Percentiles rank a stretch among this genome's conserved stretches.
These are phyloP conservation scores for Penicillium janthinellum DNA, from an alignment of 2,329 filamentous ascomycete genomes.

Conservation along the genomic window DNA sequence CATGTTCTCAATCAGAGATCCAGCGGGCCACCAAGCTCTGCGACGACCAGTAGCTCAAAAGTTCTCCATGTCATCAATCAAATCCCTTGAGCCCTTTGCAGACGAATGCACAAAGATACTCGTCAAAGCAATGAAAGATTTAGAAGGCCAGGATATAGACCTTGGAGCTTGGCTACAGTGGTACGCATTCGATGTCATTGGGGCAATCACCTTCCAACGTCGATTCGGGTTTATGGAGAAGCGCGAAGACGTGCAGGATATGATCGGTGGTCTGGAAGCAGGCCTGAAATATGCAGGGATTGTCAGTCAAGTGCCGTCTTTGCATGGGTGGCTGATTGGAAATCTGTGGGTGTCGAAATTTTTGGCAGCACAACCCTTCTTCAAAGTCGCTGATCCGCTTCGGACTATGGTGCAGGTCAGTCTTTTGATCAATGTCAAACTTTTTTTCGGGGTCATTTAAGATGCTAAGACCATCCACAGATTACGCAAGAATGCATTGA, in stretches of 20 bases:
- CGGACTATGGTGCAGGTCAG: conserved; percentile 8
- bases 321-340: conserved; percentile 70
- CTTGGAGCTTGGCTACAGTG: too few relatives aligned
- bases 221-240: conserved; percentile 74
- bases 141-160: too few relatives aligned
- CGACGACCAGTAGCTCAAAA: too few relatives aligned
- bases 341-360: conserved; percentile 59
- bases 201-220: conserved; percentile 75
- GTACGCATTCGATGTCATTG: conserved; percentile 57
- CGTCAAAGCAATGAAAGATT: too few relatives aligned
- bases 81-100: too few relatives aligned
- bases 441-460: too few relatives aligned
- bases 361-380: conserved; percentile 7
- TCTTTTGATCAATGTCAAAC: background rate
- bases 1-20: too few relatives aligned
- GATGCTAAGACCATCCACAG: conserved; percentile 33
- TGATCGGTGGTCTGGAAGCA: conserved; percentile 61
- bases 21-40: too few relatives aligned
- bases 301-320: conserved; percentile 71
- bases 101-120: too few relatives aligned
- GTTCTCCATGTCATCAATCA: too few relatives aligned
- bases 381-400: conserved; percentile 5
- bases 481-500: conserved; percentile 35
- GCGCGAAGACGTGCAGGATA: conserved; percentile 74
- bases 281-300: conserved; percentile 8